A percentile compares a stretch with the other conserved stretches of the same genome.
Evolutionary conservation across 768 basidiomycete genomes (phyloP).

Genomic region (Saitozyma sp.): DNA sequence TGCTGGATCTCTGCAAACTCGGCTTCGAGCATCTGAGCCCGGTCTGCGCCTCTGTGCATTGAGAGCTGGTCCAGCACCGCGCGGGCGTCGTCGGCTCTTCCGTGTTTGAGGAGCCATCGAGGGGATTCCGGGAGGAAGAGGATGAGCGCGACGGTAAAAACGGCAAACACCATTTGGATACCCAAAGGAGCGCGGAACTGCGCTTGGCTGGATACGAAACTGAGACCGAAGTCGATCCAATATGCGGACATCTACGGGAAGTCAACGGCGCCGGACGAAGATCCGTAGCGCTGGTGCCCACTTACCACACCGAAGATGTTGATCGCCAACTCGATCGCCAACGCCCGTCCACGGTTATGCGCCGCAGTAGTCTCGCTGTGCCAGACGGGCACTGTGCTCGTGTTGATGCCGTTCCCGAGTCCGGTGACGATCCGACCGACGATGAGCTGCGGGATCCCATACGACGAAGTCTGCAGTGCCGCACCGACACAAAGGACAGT

Average conservation of each 20-base stretch:
- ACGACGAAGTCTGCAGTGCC: conserved; percentile 27
- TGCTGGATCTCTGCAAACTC: background rate
- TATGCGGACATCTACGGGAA: background rate
- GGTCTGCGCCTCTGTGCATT: background rate
- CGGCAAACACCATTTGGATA: background rate
- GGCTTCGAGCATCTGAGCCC: background rate
- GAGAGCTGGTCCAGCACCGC: conserved; percentile 20
- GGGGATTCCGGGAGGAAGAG: conserved; percentile 69
- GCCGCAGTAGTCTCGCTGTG: conserved; percentile 21
- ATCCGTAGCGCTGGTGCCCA: background rate
- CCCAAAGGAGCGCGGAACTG: background rate
- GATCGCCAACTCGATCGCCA: conserved; percentile 27
- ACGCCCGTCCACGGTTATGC: conserved; percentile 18
- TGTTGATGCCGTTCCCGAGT: conserved; percentile 37
- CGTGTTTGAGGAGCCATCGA: conserved; percentile 42
- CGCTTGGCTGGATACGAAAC: background rate
- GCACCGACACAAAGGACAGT: conserved; percentile 28
- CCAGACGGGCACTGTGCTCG: conserved; percentile 25
- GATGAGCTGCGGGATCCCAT: conserved; percentile 29
- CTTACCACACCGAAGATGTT: conserved; percentile 29
- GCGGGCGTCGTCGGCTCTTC: conserved; percentile 19
- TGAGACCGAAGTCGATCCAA: background rate
- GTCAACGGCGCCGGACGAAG: conserved; percentile 62
- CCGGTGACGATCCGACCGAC: conserved; percentile 42
- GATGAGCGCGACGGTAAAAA: background rate